Percentiles rank a stretch among this genome's conserved stretches.
Conservation (phyloP, 2,329 filamentous ascomycete species). For the Trichoderma sp. region DNA sequence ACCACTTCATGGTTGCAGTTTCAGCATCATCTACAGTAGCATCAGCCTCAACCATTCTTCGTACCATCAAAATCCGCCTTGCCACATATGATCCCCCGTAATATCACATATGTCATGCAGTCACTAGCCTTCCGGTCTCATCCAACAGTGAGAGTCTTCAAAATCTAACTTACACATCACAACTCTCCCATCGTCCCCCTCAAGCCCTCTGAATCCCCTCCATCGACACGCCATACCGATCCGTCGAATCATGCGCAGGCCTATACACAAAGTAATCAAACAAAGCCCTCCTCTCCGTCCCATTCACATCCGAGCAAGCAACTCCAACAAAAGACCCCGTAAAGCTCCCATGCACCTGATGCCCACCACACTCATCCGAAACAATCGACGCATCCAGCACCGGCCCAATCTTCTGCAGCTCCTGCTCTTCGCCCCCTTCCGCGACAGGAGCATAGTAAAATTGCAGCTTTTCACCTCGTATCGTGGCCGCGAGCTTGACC, state of each 20-base stretch:
- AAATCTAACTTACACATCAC: not conserved
- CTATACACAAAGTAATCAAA: constrained; percentile 58
- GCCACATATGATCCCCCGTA: not conserved
- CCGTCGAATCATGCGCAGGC: constrained; percentile 50
- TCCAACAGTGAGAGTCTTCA: not conserved
- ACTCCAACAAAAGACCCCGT: constrained; percentile 63
- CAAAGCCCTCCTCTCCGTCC: constrained; percentile 48
- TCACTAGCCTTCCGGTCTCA: not conserved
- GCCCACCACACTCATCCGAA: constrained; percentile 65
- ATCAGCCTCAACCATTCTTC: not conserved
- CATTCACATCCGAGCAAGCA: constrained; percentile 59
- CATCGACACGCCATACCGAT: constrained; percentile 39
- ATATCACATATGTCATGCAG: too few relatives aligned
- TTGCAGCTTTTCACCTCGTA: constrained; percentile 56
- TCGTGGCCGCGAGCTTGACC: constrained; percentile 53
- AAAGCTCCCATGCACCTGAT: constrained; percentile 63
- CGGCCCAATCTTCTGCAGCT: constrained; percentile 54
- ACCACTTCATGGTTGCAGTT: not conserved
- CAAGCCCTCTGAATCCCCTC: not conserved
- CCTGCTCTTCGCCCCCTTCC: not conserved
- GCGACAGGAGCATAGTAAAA: constrained; percentile 57
- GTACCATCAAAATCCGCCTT: not conserved
- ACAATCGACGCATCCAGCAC: constrained; percentile 62
- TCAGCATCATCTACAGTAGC: constrained; percentile 38
- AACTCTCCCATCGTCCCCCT: not conserved